Base-by-base conservation (phyloP, 768 basidiomycete genomes). In the Lactarius tabidus region DNA sequence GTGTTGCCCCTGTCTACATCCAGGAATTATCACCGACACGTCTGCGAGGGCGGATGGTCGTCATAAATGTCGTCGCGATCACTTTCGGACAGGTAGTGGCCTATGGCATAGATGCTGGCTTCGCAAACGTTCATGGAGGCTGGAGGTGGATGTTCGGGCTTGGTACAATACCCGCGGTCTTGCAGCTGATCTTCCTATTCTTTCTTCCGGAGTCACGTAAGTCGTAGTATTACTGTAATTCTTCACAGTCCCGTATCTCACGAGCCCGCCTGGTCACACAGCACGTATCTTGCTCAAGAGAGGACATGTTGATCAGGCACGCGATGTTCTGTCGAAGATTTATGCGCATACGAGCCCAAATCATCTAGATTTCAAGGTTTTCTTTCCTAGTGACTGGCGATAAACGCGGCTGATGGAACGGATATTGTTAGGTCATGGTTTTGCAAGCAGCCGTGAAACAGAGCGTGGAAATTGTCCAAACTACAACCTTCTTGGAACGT, bases 121-220 rank as follows among this genome's bases (percentile, higher is more conserved):
- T 89, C 69, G 82, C 79, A 64, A 81, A 82, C 63, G 75, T 82
- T 59, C 74, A 75, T 36, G 76, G 80, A 3, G 91, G 91, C 2
- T 94, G 91, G 91, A 77, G 91, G 59, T 93, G 85, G 85, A 90
- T 92, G 88, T 88, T 90, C 18, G 91, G 89, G 4, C 76, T 93
- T 2, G 89, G 91, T 17, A 83, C 84, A 1, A 77, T 89, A 2
- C 89, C 89, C 1, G 86, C 89, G 1, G 85, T 75, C 3, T 63
- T 91, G 6, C 90, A 92, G 71, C 77, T 87, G 41, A 52, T 81
- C 3, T 75, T 85, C 60, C 71, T 92, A 58, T 77, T 84, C 61
- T 85, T 88, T 72, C 77, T 92, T 4, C 91, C 91, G 2, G 91
- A 93, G 75, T 88, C 88, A 56, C 91, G 89, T 90, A 66, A 72